Percentiles rank a stretch among this genome's conserved stretches.
Conservation (phyloP, 2,329 filamentous ascomycete species). For the Penicillium sp. region DNA sequence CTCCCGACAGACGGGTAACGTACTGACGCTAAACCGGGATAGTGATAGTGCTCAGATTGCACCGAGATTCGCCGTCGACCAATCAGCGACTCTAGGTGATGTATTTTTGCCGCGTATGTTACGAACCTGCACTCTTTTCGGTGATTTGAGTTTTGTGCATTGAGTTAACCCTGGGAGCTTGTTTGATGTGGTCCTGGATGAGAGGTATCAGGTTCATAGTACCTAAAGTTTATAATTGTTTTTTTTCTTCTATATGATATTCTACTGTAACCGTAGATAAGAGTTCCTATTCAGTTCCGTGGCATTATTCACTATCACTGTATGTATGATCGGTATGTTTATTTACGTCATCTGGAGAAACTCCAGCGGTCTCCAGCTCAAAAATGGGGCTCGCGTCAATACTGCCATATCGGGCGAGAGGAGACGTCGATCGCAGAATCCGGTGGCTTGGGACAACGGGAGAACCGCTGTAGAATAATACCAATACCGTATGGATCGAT, state of each 20-base stretch:
- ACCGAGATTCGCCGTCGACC: constrained; percentile 26
- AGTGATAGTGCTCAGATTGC: constrained; percentile 2
- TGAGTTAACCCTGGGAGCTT: not conserved
- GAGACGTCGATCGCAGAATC: constrained; percentile 19
- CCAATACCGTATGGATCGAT: no score
- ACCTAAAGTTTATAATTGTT: not conserved
- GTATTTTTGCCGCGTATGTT: not conserved
- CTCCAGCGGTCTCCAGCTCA: not conserved
- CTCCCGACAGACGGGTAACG: constrained; percentile 20
- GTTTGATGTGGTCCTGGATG: not conserved
- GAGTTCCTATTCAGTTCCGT: not conserved
- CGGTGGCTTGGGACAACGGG: constrained; percentile 22
- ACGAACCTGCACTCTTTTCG: not conserved
- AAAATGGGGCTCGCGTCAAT: constrained; percentile 11
- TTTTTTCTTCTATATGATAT: not conserved
- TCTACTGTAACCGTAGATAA: no score
- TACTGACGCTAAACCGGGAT: constrained; percentile 8
- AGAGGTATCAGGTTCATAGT: not conserved
- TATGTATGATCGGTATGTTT: not conserved
- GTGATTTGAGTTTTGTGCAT: not conserved
- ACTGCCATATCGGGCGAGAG: constrained; percentile 10
- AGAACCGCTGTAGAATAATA: constrained; percentile 1
- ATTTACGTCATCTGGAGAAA: not conserved
- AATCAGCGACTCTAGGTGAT: constrained; percentile 7
- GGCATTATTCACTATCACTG: not conserved